Evolutionary conservation across 2,329 filamentous ascomycete species (phyloP).

Genomic region (Calonectria henricotiae): DNA sequence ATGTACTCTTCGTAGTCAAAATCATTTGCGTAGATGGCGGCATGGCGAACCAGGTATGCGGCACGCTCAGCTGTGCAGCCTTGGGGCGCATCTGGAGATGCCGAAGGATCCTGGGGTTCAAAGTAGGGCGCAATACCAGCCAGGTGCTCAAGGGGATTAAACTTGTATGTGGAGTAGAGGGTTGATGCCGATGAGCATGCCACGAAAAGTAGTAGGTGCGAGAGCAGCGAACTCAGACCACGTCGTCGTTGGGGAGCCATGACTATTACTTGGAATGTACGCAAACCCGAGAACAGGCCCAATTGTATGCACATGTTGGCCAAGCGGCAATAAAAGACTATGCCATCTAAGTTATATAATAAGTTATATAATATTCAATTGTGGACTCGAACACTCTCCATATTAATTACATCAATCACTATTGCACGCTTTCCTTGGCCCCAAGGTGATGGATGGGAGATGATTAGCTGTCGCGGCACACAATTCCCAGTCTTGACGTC

Average conservation of each 20-base stretch:
- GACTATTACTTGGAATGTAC: background rate
- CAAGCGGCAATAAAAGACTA: background rate
- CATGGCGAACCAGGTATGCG: conserved; percentile 73
- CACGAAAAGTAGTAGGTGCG: background rate
- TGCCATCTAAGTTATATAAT: background rate
- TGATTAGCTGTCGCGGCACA: conserved; percentile 18
- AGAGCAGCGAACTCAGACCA: background rate
- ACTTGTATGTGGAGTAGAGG: conserved; percentile 66
- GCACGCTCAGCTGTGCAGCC: conserved; percentile 68
- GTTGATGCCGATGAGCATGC: conserved; percentile 33
- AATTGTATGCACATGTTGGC: background rate
- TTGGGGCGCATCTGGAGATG: conserved; percentile 60
- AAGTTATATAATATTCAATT: background rate
- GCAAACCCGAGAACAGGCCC: background rate
- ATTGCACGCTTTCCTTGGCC: background rate
- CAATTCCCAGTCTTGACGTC: conserved; percentile 16
- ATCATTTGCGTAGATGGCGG: conserved; percentile 74
- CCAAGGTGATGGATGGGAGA: background rate
- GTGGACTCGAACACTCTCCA: too few species aligned
- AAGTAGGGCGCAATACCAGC: conserved; percentile 73
- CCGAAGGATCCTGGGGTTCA: conserved; percentile 67
- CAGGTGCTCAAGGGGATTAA: conserved; percentile 71
- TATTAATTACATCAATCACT: background rate
- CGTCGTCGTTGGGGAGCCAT: background rate
- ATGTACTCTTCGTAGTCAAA: conserved; percentile 73